These are phyloP conservation scores for Cutaneotrichosporon mucoides DNA, from an alignment of 1,284 basidiomycete species.

Conservation along the genomic window DNA sequence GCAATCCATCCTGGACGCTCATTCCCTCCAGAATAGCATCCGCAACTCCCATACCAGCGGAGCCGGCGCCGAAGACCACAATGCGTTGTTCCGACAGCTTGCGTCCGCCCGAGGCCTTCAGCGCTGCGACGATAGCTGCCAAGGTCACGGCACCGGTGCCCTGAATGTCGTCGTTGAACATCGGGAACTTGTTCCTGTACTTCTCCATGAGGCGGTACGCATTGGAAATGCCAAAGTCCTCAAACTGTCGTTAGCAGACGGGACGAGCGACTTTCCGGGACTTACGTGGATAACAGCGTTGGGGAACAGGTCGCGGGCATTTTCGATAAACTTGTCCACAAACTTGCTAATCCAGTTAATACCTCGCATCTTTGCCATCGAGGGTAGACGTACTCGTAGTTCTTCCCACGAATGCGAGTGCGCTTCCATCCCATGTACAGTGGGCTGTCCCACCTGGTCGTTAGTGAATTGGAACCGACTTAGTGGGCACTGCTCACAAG, in stretches of 20 bases:
- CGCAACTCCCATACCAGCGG: conserved; percentile 73
- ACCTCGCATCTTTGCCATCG: no score
- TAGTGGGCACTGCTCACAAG: no score
- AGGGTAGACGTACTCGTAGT: conserved; percentile 38
- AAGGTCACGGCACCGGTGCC: conserved; percentile 77
- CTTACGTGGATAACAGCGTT: conserved; percentile 46
- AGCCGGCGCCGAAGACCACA: conserved; percentile 74
- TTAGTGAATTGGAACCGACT: no score
- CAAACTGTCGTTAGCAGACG: conserved; percentile 39
- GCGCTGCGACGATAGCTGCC: conserved; percentile 46
- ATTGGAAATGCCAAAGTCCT: conserved; percentile 57
- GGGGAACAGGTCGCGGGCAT: conserved; percentile 49
- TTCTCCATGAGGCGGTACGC: conserved; percentile 66
- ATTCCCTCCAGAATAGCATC: conserved; percentile 15
- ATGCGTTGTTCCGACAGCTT: conserved; percentile 70
- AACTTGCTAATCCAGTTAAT: conserved; percentile 39
- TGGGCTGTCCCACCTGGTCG: conserved; percentile 44
- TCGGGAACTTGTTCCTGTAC: conserved; percentile 53
- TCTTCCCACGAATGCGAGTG: conserved; percentile 49
- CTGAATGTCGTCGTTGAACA: conserved; percentile 72
- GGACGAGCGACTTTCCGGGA: background rate
- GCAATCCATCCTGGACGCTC: conserved; percentile 64
- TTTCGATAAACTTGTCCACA: conserved; percentile 51
- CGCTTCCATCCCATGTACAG: conserved; percentile 52
- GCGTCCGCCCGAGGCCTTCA: conserved; percentile 66